Base-by-base conservation (phyloP, 352 stramenopile species). In the Blastocystis sp. region DNA sequence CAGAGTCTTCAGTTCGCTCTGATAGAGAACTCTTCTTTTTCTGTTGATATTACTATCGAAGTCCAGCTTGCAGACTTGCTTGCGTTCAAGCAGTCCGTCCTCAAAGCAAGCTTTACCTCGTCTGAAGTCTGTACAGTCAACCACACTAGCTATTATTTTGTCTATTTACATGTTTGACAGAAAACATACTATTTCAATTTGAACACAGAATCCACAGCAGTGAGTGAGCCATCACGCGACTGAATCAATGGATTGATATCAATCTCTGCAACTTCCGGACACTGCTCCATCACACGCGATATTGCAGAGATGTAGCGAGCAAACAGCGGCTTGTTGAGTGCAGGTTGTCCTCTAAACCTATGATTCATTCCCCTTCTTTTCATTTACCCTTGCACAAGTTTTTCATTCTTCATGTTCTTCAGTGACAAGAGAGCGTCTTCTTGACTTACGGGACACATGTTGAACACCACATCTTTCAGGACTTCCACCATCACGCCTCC, bases 171-270 rank as follows among this genome's bases (percentile, higher is more conserved):
- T 76, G 2, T 50, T 76, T 76, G 29, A 20, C 56, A 82, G 64
- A 29, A 66, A 68, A 68, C 23, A 80, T 37, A 43, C 54, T n/a
- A 82, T 53, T 82, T 66, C 29, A 82, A 47, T 39, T 66, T 82
- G 39, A 82, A 66, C 29, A 82, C 73, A 11, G 73, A 82, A 37
- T 82, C 73, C 54, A 82, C 73, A 68, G 73, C 73, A 18, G 73
- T 82, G 34, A 82, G 18, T 4, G 6, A 39, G 26, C 73, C 73
- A 53, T 82, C 73, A 20, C 64, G 39, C 23, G 11, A n/a, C 59
- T 82, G 73, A 39, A 82, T 69, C 29, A 82, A 41, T 39, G 73
- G 73, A 39, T 82, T 82, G 23, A 82, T 82, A 68, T 82, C 73
- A 41, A 82, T 29, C 59, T 82, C 73, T 20, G 23, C 34, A 4